A percentile compares a stretch with the other conserved stretches of the same genome.
Conservation (phyloP, 306 rosid genomes). For the Pyrus bretschneideri region DNA sequence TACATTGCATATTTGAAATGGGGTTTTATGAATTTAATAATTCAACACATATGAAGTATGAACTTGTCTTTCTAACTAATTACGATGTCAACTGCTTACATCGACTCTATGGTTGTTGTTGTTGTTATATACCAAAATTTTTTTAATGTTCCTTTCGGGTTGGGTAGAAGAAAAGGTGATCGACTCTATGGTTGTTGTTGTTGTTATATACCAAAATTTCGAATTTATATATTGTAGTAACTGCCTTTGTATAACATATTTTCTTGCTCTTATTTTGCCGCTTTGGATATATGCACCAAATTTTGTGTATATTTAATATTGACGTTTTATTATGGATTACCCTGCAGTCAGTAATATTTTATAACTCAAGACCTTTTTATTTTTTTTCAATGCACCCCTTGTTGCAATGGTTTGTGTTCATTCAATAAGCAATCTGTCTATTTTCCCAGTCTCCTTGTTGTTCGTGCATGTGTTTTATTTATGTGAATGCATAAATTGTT, state of each 20-base stretch:
- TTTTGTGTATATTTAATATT: background rate
- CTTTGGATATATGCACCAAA: background rate
- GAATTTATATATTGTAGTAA: background rate
- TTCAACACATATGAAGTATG: background rate
- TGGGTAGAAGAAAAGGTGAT: background rate
- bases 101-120: background rate
- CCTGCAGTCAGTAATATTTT: background rate
- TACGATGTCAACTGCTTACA: background rate
- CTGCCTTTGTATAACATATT: background rate
- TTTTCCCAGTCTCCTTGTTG: background rate
- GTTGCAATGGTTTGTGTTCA: background rate
- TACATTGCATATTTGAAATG: background rate
- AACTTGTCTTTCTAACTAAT: background rate
- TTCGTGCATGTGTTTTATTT: conserved; percentile 7
- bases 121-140: no score
- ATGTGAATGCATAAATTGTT: background rate
- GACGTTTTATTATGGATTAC: background rate
- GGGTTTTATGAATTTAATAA: background rate
- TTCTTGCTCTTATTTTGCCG: background rate
- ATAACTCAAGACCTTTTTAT: background rate
- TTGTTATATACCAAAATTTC: background rate
- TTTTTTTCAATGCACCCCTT: no score
- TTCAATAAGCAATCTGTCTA: background rate
- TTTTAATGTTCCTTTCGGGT: no score
- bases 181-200: background rate